Percentiles rank a stretch among this genome's conserved stretches.
phyloP scores from a whole-genome alignment of 2,329 filamentous ascomycete genomes.

The Botrytis hyacinthi region DNA sequence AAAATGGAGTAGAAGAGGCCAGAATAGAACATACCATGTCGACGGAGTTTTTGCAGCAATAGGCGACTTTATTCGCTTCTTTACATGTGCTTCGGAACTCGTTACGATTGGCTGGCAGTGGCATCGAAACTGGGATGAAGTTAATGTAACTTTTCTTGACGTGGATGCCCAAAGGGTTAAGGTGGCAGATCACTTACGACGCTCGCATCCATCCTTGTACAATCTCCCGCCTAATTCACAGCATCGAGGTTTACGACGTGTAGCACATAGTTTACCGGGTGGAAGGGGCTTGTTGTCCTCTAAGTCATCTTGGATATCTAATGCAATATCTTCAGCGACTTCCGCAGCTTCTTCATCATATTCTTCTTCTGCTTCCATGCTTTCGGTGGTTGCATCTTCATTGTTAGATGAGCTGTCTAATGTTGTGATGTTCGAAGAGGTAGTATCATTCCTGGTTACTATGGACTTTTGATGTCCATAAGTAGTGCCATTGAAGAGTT shows the following conservation, averaged over 20 bases:
- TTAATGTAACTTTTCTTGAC: neutral
- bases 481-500: neutral
- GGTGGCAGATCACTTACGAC: neutral
- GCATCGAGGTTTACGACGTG: neutral
- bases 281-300: neutral
- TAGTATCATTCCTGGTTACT: neutral
- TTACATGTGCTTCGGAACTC: neutral
- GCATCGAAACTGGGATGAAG: neutral
- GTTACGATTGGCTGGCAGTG: neutral
- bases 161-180: neutral
- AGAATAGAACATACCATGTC: conserved; percentile 6
- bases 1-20: no score
- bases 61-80: neutral
- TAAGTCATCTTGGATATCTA: neutral
- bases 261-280: neutral
- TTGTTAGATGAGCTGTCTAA: neutral
- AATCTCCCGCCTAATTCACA: neutral
- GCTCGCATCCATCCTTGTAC: conserved; percentile 1
- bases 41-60: neutral
- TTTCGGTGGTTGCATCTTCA: neutral
- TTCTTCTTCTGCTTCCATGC: neutral
- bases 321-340: neutral
- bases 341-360: neutral
- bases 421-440: neutral
- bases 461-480: neutral